Evolutionary conservation across 2,329 filamentous ascomycete genomes (phyloP), one percentile per base, ranked within the genome.

Genomic region (Colletotrichum liriopes): DNA sequence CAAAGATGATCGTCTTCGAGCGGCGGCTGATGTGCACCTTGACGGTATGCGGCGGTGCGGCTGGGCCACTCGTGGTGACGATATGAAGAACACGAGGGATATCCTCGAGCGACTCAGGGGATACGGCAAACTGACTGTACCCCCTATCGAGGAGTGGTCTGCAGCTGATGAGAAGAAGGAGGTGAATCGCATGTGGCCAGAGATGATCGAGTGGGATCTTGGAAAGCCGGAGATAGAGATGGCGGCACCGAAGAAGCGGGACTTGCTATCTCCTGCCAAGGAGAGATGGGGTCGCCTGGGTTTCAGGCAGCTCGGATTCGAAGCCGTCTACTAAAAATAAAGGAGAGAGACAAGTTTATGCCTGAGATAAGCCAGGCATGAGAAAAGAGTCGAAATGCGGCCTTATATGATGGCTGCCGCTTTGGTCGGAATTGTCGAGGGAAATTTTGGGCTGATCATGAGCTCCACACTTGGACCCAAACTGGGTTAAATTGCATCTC

Each of bases 21-120:
- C 45, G 3, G 72, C 74, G 1, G 75, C 74, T 0, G 76, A 77
- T 37, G 7, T 65, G 3, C 75, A 77, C 43, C 71, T 77, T 9
- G 75, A 75, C 45, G 75, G 75, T n/a, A 60, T 77, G 56, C 73
- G 76, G 3, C 71, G 75, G 8, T 77, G 75, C 66, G 75, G 74
- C 16, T 76, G 76, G 76, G 73, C 74, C 0, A 54, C 70, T 12
- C 63, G 75, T 12, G 64, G 73, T 5, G 74, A 75, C 32, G 61
- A 74, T 41, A 55, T 65, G 62, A 61, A 64, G 18, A 68, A 41
- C 3, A 71, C 72, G 26, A 29, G 41, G 14, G 71, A 63, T 5
- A 54, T 75, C 4, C 64, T 71, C n/a, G 67, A 65, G 4, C 54
- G 74, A 20, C 65, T 77, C n/a, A 67, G 59, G 18, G 54, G 64